Evolutionary conservation across 805 yeast species (phyloP).

Genomic region (Cyberlindnera saturnus): DNA sequence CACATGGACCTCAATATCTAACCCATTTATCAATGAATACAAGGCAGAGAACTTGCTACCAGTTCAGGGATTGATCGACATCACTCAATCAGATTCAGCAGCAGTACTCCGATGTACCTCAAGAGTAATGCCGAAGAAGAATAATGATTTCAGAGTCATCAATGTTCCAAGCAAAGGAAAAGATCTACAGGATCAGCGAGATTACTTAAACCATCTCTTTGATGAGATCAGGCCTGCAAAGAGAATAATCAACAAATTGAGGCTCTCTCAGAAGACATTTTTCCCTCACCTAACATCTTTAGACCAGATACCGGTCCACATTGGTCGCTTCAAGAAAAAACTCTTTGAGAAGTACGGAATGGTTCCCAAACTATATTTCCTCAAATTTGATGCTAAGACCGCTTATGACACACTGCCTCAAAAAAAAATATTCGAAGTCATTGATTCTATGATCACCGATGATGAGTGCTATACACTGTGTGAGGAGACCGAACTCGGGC

Average conservation of each 20-base stretch:
- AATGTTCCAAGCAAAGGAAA: conserved; percentile 44
- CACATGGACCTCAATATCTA: conserved; percentile 45
- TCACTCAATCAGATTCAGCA: conserved; percentile 14
- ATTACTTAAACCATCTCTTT: conserved; percentile 29
- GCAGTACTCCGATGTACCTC: conserved; percentile 27
- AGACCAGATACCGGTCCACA: conserved; percentile 35
- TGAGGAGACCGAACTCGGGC: neutral
- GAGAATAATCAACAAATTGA: conserved; percentile 28
- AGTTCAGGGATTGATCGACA: conserved; percentile 13
- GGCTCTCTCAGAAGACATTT: conserved; percentile 21
- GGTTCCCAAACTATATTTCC: conserved; percentile 37
- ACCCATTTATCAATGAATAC: conserved; percentile 39
- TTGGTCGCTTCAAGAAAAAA: conserved; percentile 32
- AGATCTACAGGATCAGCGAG: conserved; percentile 26
- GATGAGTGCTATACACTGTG: conserved; percentile 9
- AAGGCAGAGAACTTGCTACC: conserved; percentile 29
- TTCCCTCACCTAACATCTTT: conserved; percentile 36
- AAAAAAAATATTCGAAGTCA: conserved; percentile 29
- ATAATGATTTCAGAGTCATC: conserved; percentile 51
- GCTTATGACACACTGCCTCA: conserved; percentile 74
- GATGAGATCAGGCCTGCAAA: conserved; percentile 40
- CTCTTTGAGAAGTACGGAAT: conserved; percentile 16
- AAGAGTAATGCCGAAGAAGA: conserved; percentile 54
- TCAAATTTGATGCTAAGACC: conserved; percentile 70
- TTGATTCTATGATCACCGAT: conserved; percentile 27